Percentiles rank a stretch among this genome's conserved stretches.
Conservation (phyloP, 2,329 filamentous ascomycete genomes). For the Aspergillus sp. region DNA sequence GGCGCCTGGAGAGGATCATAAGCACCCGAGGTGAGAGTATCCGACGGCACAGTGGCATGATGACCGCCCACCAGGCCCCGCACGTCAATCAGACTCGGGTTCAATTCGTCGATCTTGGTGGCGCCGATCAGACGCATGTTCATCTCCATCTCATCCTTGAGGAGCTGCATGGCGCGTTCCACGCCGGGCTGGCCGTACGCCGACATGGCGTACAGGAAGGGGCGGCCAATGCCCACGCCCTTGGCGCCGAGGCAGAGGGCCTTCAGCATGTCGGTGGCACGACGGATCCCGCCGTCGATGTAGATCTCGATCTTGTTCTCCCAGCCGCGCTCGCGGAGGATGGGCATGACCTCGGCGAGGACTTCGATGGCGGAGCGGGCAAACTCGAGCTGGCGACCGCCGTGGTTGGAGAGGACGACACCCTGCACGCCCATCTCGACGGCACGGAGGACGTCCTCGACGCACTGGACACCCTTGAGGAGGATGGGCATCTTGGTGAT, state of each 20-base stretch:
- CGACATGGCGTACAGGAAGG: slow-evolving; percentile 95
- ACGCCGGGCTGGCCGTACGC: slow-evolving; percentile 86
- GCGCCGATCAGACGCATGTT: slow-evolving; percentile 94
- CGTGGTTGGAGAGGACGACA: slow-evolving; percentile 94
- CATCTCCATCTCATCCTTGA: slow-evolving; percentile 98
- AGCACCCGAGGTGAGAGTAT: slow-evolving; percentile 59
- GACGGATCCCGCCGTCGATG: slow-evolving; percentile 85
- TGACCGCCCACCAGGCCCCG: slow-evolving; percentile 65
- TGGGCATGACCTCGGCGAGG: slow-evolving; percentile 88
- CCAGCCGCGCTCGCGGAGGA: slow-evolving; percentile 71
- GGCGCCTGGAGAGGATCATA: slow-evolving; percentile 59
- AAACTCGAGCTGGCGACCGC: slow-evolving; percentile 90
- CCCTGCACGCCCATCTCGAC: slow-evolving; percentile 79
- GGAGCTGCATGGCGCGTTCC: slow-evolving; percentile 84
- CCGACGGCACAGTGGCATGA: slow-evolving; percentile 59
- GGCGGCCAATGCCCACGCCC: slow-evolving; percentile 89
- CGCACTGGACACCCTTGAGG: slow-evolving; percentile 93
- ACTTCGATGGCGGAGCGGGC: slow-evolving; percentile 87
- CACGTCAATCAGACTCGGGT: slow-evolving; percentile 76
- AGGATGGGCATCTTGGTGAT: slow-evolving; percentile 95
- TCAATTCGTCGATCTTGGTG: slow-evolving; percentile 71
- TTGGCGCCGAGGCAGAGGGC: slow-evolving; percentile 88
- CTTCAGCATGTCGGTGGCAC: slow-evolving; percentile 93
- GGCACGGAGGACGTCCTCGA: slow-evolving; percentile 91
- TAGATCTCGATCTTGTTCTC: slow-evolving; percentile 81